Evolutionary conservation across 2,329 filamentous ascomycete species (phyloP).

Genomic region (Epichloe elymi): DNA sequence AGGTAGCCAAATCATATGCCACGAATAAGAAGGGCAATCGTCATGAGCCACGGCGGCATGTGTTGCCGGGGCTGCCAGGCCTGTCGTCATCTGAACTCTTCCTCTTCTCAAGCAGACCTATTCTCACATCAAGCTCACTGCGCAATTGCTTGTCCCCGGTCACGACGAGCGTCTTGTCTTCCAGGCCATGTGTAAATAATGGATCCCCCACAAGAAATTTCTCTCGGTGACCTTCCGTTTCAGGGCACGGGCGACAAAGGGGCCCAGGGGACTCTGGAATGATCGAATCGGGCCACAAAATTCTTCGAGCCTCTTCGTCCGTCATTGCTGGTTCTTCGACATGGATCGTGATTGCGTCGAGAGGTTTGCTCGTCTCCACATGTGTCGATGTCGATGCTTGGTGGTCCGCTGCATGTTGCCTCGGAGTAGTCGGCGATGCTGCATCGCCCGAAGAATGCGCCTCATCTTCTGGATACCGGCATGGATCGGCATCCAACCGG

Average conservation of each 20-base stretch:
- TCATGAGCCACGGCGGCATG: neutral
- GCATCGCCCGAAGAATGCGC: neutral
- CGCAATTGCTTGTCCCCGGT: slow-evolving; percentile 22
- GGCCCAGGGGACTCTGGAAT: slow-evolving; percentile 6
- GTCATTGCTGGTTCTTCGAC: slow-evolving; percentile 22
- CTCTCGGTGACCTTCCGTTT: slow-evolving; percentile 20
- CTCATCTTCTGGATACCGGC: slow-evolving; percentile 1
- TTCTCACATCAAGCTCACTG: slow-evolving; percentile 18
- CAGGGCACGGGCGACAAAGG: slow-evolving; percentile 4
- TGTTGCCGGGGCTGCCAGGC: neutral
- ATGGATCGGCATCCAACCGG: neutral
- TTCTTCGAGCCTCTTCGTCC: slow-evolving; percentile 25
- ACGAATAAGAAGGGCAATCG: neutral
- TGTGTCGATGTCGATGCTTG: neutral
- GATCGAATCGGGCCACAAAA: slow-evolving; percentile 24
- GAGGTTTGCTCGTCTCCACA: slow-evolving; percentile 1
- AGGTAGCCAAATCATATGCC: no score
- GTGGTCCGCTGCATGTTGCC: slow-evolving; percentile 3
- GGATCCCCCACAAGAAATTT: slow-evolving; percentile 27
- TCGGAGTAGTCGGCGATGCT: slow-evolving; percentile 6
- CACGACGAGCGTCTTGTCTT: slow-evolving; percentile 26
- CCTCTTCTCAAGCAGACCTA: slow-evolving; percentile 14
- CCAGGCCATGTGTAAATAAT: slow-evolving; percentile 16
- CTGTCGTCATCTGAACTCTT: slow-evolving; percentile 6
- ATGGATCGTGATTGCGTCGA: neutral